Base-by-base conservation (phyloP, 2,329 filamentous ascomycete species). In the Fusarium sp. region DNA sequence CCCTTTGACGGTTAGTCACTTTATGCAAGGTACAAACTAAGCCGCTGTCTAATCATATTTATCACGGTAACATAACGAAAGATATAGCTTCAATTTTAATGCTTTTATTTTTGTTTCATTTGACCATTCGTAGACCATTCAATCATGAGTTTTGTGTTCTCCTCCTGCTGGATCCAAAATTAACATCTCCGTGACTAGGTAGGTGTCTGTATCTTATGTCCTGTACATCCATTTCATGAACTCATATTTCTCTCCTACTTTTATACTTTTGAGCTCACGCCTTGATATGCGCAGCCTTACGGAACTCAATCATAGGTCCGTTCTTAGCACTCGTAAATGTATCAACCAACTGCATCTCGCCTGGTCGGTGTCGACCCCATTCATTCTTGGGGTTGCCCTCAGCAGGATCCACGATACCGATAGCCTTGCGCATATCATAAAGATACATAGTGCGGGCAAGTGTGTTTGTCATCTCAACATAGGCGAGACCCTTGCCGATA, bases 281-380 rank as follows among this genome's bases (percentile, higher is more conserved):
- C 42, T 44, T 75, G 28, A 58, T 64, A 28, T 56, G 71, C 40
- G 79, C 74, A 12, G 73, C 80, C 72, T 74, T 80, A 54, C 81
- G 78, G 76, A 92, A 92, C 82, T 93, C 89, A 64, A 94, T 84
- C 82, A 93, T 86, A 2, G 91, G 90, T 1, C 93, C 93, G 77
- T 92, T 87, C 84, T 94, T 95, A 75, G 88, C 84, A 75, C 91
- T 93, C 37, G 92, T 93, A 81, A 95, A 94, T 23, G 89, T 91
- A 79, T 95, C 93, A 58, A 87, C 82, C 64, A 94, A 83, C 84
- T 94, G 92, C 80, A 91, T 93, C 85, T 94, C 93, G 3, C 78
- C 83, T 23, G 78, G 79, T 52, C 87, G 84, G 62, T 90, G 85
- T 50, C 90, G 84, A 1, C 90, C 90, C 83, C 83, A 87, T 77